phyloP scores from a whole-genome alignment of 306 rosid genomes.

The Pterocarpus macrocarpus region DNA sequence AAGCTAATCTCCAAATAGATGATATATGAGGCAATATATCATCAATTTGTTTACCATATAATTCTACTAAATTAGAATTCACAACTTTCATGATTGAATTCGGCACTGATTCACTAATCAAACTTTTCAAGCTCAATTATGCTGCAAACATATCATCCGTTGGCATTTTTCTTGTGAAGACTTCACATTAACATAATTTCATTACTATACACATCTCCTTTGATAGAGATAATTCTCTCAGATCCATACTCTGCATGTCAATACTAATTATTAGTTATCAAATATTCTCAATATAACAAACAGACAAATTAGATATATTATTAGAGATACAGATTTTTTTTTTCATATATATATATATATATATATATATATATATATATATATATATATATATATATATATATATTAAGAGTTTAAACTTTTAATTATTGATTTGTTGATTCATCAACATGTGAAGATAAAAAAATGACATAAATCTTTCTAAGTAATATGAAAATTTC shows the following conservation, averaged over 20 bases:
- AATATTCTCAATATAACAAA: background rate
- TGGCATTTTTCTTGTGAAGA: constrained; percentile 43
- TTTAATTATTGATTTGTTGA: too few relatives aligned
- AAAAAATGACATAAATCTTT: too few relatives aligned
- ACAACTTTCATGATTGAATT: constrained; percentile 39
- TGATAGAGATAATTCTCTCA: constrained; percentile 18
- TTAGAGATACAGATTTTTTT: background rate
- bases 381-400: too few relatives aligned
- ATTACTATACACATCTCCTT: constrained; percentile 47
- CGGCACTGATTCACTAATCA: constrained; percentile 28
- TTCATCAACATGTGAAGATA: too few relatives aligned
- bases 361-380: too few relatives aligned
- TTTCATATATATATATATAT: too few relatives aligned
- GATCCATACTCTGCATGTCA: constrained; percentile 44
- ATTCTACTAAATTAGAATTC: constrained; percentile 29
- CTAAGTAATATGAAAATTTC: too few relatives aligned
- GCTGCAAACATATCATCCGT: constrained; percentile 41
- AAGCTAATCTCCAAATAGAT: constrained; percentile 26
- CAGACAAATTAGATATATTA: background rate
- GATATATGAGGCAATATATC: constrained; percentile 8
- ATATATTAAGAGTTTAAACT: too few relatives aligned
- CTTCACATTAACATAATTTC: constrained; percentile 44
- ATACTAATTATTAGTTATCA: background rate
- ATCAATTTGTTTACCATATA: constrained; percentile 32
- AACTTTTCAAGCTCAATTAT: constrained; percentile 24